phyloP scores from a whole-genome alignment of 192 early-diverging fungal genomes.

The Geranomyces variabilis region DNA sequence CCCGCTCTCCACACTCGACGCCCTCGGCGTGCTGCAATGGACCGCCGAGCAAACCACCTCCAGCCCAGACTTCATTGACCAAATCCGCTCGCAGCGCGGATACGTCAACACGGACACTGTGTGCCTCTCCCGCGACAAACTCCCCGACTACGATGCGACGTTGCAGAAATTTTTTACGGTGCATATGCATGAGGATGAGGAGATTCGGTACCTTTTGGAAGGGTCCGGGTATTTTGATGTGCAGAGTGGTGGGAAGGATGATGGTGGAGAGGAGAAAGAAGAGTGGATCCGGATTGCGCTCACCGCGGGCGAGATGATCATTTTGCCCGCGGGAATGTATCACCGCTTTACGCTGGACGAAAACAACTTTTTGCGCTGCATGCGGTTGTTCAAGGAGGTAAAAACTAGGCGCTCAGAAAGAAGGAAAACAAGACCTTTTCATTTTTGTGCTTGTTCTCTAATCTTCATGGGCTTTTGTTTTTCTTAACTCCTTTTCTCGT shows the following conservation, averaged over 20 bases:
- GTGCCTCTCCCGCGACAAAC: constrained; percentile 71
- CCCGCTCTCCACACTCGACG: constrained; percentile 64
- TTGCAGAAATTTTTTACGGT: constrained; percentile 66
- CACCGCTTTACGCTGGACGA: constrained; percentile 94
- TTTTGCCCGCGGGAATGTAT: constrained; percentile 93
- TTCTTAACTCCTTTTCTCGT: neutral
- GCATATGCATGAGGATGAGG: constrained; percentile 96
- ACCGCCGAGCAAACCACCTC: constrained; percentile 55
- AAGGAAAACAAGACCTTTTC: too few relatives aligned
- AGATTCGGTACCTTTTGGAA: constrained; percentile 89
- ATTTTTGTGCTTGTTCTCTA: neutral
- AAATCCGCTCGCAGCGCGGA: constrained; percentile 69
- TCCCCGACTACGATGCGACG: constrained; percentile 90
- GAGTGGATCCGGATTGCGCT: constrained; percentile 88
- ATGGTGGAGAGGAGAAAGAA: constrained; percentile 48
- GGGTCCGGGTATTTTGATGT: constrained; percentile 92
- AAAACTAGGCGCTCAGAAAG: neutral
- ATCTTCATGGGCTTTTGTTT: too few relatives aligned
- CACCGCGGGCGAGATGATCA: constrained; percentile 76
- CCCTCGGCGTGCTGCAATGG: constrained; percentile 78
- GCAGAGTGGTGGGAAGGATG: constrained; percentile 32
- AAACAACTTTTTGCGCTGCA: constrained; percentile 83
- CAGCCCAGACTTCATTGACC: constrained; percentile 63
- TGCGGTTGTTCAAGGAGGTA: constrained; percentile 75
- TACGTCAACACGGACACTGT: constrained; percentile 94